Evolutionary conservation across 1,284 basidiomycete genomes (phyloP).

Genomic region (Melampsora larici-populina): DNA sequence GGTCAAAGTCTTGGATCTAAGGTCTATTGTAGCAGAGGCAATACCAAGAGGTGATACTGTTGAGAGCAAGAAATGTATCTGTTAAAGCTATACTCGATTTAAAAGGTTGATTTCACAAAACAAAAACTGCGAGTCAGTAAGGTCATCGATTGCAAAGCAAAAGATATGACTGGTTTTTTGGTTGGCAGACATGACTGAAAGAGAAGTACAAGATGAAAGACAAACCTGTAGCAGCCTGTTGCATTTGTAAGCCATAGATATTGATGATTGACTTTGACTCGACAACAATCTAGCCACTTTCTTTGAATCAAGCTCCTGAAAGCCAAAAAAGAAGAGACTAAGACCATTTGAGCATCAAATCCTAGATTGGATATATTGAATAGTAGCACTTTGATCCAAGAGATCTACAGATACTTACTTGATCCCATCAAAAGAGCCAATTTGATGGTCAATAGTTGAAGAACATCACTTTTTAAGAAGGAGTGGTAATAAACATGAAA

Average conservation of each 20-base stretch:
- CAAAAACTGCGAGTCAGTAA: background rate
- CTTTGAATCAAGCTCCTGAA: background rate
- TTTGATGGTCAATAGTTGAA: conserved; percentile 69
- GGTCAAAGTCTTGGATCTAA: background rate
- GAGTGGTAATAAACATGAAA: too few relatives aligned
- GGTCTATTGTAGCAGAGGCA: conserved; percentile 17
- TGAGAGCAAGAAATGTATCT: conserved; percentile 21
- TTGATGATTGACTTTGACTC: conserved; percentile 1
- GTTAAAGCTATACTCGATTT: conserved; percentile 10
- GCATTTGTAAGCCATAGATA: conserved; percentile 4
- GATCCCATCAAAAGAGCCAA: conserved; percentile 72
- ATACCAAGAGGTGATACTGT: too few relatives aligned
- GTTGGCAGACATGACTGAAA: background rate
- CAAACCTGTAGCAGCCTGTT: background rate
- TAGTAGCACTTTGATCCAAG: conserved; percentile 67
- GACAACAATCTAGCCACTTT: background rate
- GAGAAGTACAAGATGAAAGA: background rate
- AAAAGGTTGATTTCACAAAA: background rate
- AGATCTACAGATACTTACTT: conserved; percentile 68
- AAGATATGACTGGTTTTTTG: background rate
- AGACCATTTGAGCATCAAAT: conserved; percentile 75
- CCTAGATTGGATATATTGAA: conserved; percentile 83
- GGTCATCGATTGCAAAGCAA: background rate
- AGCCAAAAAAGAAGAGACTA: conserved; percentile 61
- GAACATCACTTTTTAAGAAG: too few relatives aligned